These are phyloP conservation scores for Tetracladium maxilliforme DNA, from an alignment of 2,329 filamentous ascomycete genomes.

Conservation along the genomic window DNA sequence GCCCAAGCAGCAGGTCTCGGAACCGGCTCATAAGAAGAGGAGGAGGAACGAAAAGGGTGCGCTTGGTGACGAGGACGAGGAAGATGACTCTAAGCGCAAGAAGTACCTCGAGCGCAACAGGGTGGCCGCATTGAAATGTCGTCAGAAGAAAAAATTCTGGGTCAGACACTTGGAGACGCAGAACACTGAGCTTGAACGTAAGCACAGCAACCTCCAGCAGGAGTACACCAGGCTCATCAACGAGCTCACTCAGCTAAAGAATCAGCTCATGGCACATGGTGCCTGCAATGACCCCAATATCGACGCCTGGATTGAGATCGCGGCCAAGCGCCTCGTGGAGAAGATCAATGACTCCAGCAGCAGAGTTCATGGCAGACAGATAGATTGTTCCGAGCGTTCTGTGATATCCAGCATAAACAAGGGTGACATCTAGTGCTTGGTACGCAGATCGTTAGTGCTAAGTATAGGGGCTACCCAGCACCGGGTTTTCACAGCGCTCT, in stretches of 20 bases:
- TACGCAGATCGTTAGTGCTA: too few species aligned
- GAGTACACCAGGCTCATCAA: slow-evolving; percentile 25
- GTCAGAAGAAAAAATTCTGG: slow-evolving; percentile 48
- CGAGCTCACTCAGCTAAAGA: slow-evolving; percentile 31
- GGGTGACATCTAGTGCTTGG: too few species aligned
- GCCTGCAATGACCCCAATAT: slow-evolving; percentile 36
- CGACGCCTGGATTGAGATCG: slow-evolving; percentile 34
- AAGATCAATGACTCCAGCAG: too few species aligned
- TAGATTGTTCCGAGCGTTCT: too few species aligned
- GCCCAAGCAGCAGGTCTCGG: too few species aligned
- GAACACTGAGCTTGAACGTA: slow-evolving; percentile 25
- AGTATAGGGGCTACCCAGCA: too few species aligned
- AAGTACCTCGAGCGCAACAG: slow-evolving; percentile 57
- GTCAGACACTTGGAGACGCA: slow-evolving; percentile 29
- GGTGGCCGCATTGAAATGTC: slow-evolving; percentile 58
- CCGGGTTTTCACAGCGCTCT: too few species aligned
- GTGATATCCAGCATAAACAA: too few species aligned
- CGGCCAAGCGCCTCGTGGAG: slow-evolving; percentile 31
- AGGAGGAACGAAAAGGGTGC: slow-evolving; percentile 9
- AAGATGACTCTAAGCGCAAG: slow-evolving; percentile 27
- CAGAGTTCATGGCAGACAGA: too few species aligned
- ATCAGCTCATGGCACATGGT: slow-evolving; percentile 34
- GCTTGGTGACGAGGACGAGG: slow-evolving; percentile 10
- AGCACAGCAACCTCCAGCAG: slow-evolving; percentile 24
- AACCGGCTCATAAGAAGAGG: too few species aligned